Base-by-base conservation (phyloP, 345 rosid species). In the Erodium maritimum region DNA sequence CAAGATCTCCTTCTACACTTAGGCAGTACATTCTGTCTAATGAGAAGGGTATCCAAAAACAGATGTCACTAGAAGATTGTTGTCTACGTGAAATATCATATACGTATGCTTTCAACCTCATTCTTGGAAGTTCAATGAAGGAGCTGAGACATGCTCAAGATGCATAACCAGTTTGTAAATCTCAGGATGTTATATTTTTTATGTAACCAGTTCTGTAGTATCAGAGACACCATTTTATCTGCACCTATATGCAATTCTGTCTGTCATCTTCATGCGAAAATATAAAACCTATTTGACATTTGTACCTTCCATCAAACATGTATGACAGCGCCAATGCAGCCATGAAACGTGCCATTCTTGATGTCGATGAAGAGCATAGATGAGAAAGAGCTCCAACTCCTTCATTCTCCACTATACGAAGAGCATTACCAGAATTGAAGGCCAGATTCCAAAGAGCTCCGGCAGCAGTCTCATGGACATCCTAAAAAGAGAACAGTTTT, bases 371-470 rank as follows among this genome's bases (percentile, higher is more conserved):
- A 37, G 70, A 72, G 22, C 80, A 76, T 5, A 76, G 65, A 61
- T 55, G 67, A 61, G 72, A 61, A 61, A 76, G 80, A n/a, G 68
- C 67, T 16, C 61, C 55, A 45, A 76, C 80, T 34, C 80, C 80
- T 1, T 72, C 77, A 42, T 67, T 70, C 24, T 76, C 77, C 59
- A 64, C 65, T 61, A 76, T 72, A 60, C 71, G 77, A 56, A 65
- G 63, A 17, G 77, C 77, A 67, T 76, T 76, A 8, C 61, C 56
- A 11, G 77, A 73, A 59, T 70, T 67, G 46, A 69, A 76, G 34
- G 80, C 77, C 34, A 76, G 61, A 65, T 76, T 76, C 80, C 80
- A 76, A 55, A 76, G 75, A 56, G 80, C 80, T 34, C 80, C 80
- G n/a, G 77, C 77, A 5, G 80, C 80, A 21, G 80, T 76, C 70